Evolutionary conservation across 2,329 filamentous ascomycete genomes (phyloP).

Genomic region (Curvularia verruculosa): DNA sequence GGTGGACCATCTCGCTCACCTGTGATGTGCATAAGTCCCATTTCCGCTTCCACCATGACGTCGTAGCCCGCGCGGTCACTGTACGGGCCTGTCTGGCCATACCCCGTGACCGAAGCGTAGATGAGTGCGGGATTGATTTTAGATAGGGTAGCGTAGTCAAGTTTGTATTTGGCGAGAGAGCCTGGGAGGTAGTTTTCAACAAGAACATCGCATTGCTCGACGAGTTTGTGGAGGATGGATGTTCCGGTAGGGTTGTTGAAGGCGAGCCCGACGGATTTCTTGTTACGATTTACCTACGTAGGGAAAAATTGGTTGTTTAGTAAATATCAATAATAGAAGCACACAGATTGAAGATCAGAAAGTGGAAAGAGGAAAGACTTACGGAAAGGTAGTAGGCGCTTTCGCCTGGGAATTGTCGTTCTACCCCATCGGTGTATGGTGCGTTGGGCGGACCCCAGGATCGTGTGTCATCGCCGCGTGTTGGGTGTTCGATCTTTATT

Average conservation of each 20-base stretch:
- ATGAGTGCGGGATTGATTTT: constrained; percentile 84
- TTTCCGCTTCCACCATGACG: constrained; percentile 98
- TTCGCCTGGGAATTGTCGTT: constrained; percentile 77
- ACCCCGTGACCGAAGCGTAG: constrained; percentile 95
- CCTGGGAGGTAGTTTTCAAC: constrained; percentile 97
- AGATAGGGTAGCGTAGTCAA: constrained; percentile 82
- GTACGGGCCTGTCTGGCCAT: constrained; percentile 93
- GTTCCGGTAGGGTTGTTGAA: constrained; percentile 85
- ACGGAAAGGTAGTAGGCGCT: constrained; percentile 93
- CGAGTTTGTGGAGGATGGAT: constrained; percentile 82
- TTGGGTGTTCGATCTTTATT: constrained; percentile 95
- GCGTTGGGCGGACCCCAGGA: constrained; percentile 97
- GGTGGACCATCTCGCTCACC: constrained; percentile 85
- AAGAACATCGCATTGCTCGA: constrained; percentile 82
- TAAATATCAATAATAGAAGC: not conserved
- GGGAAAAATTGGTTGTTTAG: not conserved
- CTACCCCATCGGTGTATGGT: constrained; percentile 67
- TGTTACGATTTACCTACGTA: constrained; percentile 87
- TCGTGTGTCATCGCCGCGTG: constrained; percentile 88
- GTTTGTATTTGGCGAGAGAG: constrained; percentile 81
- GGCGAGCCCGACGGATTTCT: constrained; percentile 88
- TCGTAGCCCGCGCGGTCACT: constrained; percentile 89
- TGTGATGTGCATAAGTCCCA: constrained; percentile 98
- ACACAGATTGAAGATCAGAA: too few species aligned
- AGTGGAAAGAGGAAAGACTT: too few species aligned